Evolutionary conservation across 1,284 basidiomycete genomes (phyloP), one percentile per base, ranked within the genome.

Genomic region (Sphaerobolus stellatus): DNA sequence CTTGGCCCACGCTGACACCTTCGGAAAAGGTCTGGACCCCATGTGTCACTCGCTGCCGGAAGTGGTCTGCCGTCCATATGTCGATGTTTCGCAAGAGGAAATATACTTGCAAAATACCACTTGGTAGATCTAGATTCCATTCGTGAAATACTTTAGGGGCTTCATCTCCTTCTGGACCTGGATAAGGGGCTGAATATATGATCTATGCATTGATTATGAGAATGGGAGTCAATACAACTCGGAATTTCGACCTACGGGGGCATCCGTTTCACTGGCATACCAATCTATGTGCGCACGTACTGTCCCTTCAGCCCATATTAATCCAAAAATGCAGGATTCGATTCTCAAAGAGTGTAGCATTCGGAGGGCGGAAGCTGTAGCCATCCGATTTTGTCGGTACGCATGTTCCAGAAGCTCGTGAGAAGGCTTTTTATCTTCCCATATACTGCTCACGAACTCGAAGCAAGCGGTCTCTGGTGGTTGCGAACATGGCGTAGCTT

Each of bases 401-500:
- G 81, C 82, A 58, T 78, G 75, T 31, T 77, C 77, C 6, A 79
- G 69, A 58, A 76, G 63, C 5, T 70, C 61, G 48, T 80, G 76
- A 9, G 73, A 66, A 0, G 78, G 76, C 56, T 82, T 83, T 70
- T 84, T 83, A 64, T 83, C 81, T 60, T 83, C 81, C 74, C 76
- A 80, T 51, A 82, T 68, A 50, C 74, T 73, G 58, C 81, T 78
- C 7, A 69, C 71, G 52, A 83, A 79, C 64, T 83, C 78, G 59
- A 82, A 82, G 11, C 73, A 69, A 1, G 73, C 69, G 33, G 63
- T 67, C 30, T 75, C 72, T 1, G 79, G 75, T 7, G 78, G 70
- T 47, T 71, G 71, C 20, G 70, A 67, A 52, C 76, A 75, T 5
- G 80, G 75, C 0, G 81, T 82, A 27, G 70, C 72, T 60, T 83